Base-by-base conservation (phyloP, 2,329 filamentous ascomycete genomes). In the Mycocentrospora acerina region DNA sequence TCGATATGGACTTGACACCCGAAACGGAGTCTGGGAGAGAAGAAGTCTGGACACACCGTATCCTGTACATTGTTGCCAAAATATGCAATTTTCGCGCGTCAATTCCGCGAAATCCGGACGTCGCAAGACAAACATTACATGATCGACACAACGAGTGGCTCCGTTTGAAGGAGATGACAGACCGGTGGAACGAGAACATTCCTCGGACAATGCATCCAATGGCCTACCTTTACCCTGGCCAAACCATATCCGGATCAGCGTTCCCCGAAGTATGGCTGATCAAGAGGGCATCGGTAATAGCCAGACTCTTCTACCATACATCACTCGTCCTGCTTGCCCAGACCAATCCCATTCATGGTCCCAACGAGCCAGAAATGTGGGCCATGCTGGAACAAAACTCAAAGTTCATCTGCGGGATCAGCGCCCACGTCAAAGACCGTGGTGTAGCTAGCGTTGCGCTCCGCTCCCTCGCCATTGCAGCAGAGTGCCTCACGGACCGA, bases 231-330 rank as follows among this genome's bases (percentile, higher is more conserved):
- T 80, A 84, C 40, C 76, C 85, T 1, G 79, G 80, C 42, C 81
- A 86, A 53, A 83, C 83, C 0, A 75, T 73, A 19, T 78, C 79
- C 1, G 84, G 83, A 50, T 94, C 88, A 3, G 71, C 80, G 1
- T 96, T 96, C 56, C 90, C 91, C 0, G 86, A 93, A 62, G 80
- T 95, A 26, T 96, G 90, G 88, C 75, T 95, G 35, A 82, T 91
- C 55, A 93, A 93, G 67, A 80, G 87, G 40, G 79, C 87, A 3
- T 87, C 88, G 3, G 83, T 93, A 22, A 80, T 95, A 17, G 88
- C 87, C 4, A 81, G 88, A 31, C 75, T 96, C 7, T 90, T 95
- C 64, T 96, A 94, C 61, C 90, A 96, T 61, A 93, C 88, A 0
- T 83, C 87, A 15, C 85, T 91, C 69, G 85, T 87, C 48, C 71